A percentile compares a stretch with the other conserved stretches of the same genome.
These are phyloP conservation scores for Talaromyces amestolkiae DNA, from an alignment of 2,329 filamentous ascomycete species.

Conservation along the genomic window DNA sequence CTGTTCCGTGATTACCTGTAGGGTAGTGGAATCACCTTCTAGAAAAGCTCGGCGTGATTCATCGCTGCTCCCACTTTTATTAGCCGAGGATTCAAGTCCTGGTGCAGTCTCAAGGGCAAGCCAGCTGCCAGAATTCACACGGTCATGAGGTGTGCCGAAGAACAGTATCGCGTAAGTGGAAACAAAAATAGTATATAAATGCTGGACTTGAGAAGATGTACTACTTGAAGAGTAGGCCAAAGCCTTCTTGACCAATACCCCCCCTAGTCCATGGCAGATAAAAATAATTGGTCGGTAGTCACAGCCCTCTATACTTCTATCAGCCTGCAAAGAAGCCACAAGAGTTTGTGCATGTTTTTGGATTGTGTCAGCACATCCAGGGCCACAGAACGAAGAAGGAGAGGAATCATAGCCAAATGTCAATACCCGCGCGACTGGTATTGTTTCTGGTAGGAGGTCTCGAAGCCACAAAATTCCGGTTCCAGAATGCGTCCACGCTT, in stretches of 20 bases:
- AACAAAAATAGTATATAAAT: conserved; percentile 30
- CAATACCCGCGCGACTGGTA: conserved; percentile 19
- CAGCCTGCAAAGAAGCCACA: conserved; percentile 32
- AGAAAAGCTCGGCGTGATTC: conserved; percentile 29
- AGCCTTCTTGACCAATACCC: no score
- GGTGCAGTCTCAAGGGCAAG: background rate
- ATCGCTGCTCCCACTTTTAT: conserved; percentile 21
- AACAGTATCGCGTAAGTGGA: conserved; percentile 27
- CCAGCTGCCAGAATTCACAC: conserved; percentile 28
- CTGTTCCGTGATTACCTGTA: conserved; percentile 37
- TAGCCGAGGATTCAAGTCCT: conserved; percentile 24
- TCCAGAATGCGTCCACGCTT: conserved; percentile 24
- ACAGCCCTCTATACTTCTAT: conserved; percentile 25
- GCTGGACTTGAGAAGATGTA: conserved; percentile 25
- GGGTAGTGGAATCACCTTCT: conserved; percentile 40
- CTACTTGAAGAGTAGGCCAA: background rate
- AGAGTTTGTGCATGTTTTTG: conserved; percentile 30
- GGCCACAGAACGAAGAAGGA: conserved; percentile 3
- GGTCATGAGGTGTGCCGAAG: conserved; percentile 36
- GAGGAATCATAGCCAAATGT: conserved; percentile 22
- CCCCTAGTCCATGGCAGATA: no score
- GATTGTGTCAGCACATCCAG: conserved; percentile 21
- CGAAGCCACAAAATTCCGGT: conserved; percentile 22
- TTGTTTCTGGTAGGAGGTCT: conserved; percentile 21
- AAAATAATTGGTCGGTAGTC: conserved; percentile 12